A percentile compares a stretch with the other conserved stretches of the same genome.
Evolutionary conservation across 176 grass and related monocot genomes (phyloP).

Genomic region (Triticum monococcum): DNA sequence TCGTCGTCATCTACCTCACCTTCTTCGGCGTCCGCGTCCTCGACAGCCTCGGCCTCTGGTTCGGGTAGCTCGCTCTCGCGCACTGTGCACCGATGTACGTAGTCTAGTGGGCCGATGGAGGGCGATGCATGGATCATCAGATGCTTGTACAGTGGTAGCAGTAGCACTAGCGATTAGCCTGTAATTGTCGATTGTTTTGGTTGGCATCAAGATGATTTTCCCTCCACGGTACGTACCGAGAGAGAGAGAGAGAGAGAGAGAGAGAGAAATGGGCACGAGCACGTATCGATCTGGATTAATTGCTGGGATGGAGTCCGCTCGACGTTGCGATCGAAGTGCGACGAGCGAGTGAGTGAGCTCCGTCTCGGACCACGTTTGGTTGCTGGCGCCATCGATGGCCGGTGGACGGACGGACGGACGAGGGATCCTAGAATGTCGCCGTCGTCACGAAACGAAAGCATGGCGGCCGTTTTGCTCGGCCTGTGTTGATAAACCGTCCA

Average conservation of each 20-base stretch:
- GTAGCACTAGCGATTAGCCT: neutral
- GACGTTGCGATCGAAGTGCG: neutral
- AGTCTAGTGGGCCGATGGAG: neutral
- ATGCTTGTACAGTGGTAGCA: neutral
- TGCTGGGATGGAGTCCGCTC: neutral
- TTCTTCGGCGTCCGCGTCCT: conserved; percentile 53
- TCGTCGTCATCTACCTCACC: conserved; percentile 68
- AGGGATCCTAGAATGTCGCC: neutral
- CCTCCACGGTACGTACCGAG: neutral
- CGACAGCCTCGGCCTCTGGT: conserved; percentile 46
- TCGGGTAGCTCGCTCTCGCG: neutral
- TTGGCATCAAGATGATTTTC: neutral
- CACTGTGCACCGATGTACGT: neutral
- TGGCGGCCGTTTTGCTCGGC: too few species aligned
- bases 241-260: too few species aligned
- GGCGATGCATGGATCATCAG: neutral
- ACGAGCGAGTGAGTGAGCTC: too few species aligned
- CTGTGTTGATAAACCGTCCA: too few species aligned
- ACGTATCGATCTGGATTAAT: neutral
- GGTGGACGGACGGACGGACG: neutral
- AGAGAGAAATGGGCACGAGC: too few species aligned
- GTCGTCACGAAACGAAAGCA: too few species aligned
- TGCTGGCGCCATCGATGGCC: neutral
- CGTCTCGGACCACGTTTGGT: neutral
- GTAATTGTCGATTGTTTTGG: neutral